These are phyloP conservation scores for Camelina sativa DNA, from an alignment of 345 rosid genomes.

Conservation along the genomic window DNA sequence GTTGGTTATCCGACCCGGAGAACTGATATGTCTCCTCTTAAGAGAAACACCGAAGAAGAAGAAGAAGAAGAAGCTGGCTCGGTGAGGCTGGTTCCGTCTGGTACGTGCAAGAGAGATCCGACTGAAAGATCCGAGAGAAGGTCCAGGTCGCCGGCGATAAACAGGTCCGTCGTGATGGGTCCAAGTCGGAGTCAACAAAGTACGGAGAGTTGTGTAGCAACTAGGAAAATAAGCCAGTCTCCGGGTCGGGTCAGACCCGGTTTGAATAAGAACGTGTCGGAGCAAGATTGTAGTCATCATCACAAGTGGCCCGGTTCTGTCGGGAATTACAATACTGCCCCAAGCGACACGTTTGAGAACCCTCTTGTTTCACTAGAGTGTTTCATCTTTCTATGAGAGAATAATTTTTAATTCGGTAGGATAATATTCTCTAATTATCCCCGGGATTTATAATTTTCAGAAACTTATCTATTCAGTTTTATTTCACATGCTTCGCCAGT, in stretches of 20 bases:
- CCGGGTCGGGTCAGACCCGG: constrained; percentile 64
- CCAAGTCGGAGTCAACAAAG: constrained; percentile 11
- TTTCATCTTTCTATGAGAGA: constrained; percentile 71
- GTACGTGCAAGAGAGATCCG: constrained; percentile 50
- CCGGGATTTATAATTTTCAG: background rate
- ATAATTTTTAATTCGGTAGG: background rate
- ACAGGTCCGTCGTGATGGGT: constrained; percentile 51
- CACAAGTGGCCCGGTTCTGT: constrained; percentile 16
- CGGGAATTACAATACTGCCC: constrained; percentile 4
- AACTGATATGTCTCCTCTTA: constrained; percentile 60
- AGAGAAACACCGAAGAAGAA: constrained; percentile 37
- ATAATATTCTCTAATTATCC: constrained; percentile 17
- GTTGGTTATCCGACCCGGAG: constrained; percentile 49
- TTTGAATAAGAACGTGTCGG: constrained; percentile 41
- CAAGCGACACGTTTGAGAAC: constrained; percentile 70
- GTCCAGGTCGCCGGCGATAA: constrained; percentile 68
- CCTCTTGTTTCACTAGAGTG: constrained; percentile 90
- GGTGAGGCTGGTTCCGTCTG: constrained; percentile 46
- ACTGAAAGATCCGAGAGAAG: constrained; percentile 65
- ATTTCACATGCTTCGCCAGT: background rate
- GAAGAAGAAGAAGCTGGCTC: constrained; percentile 42
- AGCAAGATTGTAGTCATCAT: constrained; percentile 5
- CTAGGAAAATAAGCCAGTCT: constrained; percentile 56
- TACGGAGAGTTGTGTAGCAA: constrained; percentile 49
- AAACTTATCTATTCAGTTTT: constrained; percentile 6